Conservation (phyloP, 768 basidiomycete species). For the Leccinellum albellum region DNA sequence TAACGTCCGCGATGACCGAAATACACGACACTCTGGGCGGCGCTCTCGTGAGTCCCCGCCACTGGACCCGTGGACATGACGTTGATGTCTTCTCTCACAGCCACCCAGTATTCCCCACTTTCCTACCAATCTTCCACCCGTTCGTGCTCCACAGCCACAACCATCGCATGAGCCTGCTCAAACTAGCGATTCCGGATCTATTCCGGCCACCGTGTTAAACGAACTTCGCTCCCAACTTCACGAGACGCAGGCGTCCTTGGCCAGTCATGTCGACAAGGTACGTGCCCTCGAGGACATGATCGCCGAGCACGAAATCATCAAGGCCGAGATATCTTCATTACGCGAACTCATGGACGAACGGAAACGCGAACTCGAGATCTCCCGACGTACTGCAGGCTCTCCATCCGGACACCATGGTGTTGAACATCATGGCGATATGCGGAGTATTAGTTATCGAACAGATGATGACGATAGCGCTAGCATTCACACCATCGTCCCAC, state of each 20-base stretch:
- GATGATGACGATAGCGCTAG: constrained; percentile 74
- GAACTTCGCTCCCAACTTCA: constrained; percentile 80
- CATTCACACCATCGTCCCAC: constrained; percentile 65
- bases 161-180: constrained; percentile 23
- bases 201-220: constrained; percentile 34
- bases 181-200: constrained; percentile 25
- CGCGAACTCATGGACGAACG: constrained; percentile 69
- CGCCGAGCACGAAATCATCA: constrained; percentile 80
- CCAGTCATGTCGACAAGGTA: constrained; percentile 78
- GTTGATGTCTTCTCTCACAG: constrained; percentile 33
- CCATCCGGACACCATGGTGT: constrained; percentile 22
- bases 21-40: constrained; percentile 91
- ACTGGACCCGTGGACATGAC: not conserved
- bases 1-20: constrained; percentile 81
- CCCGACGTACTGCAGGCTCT: constrained; percentile 20
- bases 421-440: constrained; percentile 19
- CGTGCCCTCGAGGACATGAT: constrained; percentile 77
- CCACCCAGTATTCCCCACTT: constrained; percentile 60
- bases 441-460: constrained; percentile 26
- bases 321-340: constrained; percentile 69
- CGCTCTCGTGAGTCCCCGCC: constrained; percentile 51
- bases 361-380: constrained; percentile 45
- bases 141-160: constrained; percentile 41
- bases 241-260: constrained; percentile 78
- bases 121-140: constrained; percentile 63